These are phyloP conservation scores for Fusarium kyushuense DNA, from an alignment of 2,329 filamentous ascomycete genomes.

Conservation along the genomic window DNA sequence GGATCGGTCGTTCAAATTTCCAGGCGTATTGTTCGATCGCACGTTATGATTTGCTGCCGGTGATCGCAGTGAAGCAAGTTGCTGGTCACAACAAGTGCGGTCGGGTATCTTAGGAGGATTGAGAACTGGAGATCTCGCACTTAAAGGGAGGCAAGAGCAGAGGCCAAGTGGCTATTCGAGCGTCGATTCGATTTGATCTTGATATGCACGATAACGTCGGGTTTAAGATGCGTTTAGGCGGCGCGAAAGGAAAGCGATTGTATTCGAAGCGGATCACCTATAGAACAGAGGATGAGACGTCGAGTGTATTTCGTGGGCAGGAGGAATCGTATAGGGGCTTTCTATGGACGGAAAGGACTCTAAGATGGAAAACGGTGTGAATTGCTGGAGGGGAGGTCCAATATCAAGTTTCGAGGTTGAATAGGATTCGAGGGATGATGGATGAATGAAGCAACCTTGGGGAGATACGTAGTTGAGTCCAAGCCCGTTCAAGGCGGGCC, in stretches of 20 bases:
- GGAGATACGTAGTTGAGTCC: constrained; percentile 16
- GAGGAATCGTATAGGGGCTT: neutral
- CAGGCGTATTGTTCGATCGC: neutral
- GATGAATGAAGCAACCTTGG: constrained; percentile 30
- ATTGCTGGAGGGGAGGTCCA: constrained; percentile 19
- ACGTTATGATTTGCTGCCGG: constrained; percentile 1
- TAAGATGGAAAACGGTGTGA: constrained; percentile 4
- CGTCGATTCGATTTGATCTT: constrained; percentile 1
- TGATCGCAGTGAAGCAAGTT: constrained; percentile 9
- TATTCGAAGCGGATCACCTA: constrained; percentile 1
- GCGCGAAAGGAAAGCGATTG: constrained; percentile 31
- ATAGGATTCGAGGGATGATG: constrained; percentile 35
- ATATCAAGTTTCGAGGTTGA: constrained; percentile 33
- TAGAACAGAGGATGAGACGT: neutral
- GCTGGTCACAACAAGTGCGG: neutral
- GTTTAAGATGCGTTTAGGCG: constrained; percentile 15
- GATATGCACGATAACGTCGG: constrained; percentile 22
- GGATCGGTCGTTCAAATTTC: constrained; percentile 15
- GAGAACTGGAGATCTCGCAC: neutral
- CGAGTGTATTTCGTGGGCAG: neutral
- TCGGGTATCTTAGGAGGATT: neutral
- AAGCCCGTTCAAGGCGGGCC: constrained; percentile 18
- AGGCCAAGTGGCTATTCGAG: neutral
- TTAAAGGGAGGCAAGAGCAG: neutral
- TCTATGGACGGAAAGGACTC: constrained; percentile 4